Evolutionary conservation across 176 grass and related monocot genomes (phyloP).

Genomic region (Lolium multiflorum): DNA sequence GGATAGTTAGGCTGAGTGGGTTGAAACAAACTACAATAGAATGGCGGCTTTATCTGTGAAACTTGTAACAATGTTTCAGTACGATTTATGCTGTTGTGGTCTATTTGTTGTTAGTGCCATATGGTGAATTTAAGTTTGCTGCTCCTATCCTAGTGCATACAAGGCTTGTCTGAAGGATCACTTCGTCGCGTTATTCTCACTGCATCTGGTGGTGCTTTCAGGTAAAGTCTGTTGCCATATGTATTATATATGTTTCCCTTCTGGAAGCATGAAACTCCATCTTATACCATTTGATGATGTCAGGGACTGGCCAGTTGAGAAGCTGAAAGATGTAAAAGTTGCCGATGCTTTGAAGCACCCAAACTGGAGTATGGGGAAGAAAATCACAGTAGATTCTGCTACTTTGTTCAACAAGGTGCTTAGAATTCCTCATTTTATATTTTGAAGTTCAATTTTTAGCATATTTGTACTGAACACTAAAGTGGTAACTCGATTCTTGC

Average conservation of each 20-base stretch:
- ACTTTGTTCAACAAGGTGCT: slow-evolving; percentile 97
- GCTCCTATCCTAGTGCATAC: slow-evolving; percentile 71
- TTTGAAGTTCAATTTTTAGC: slow-evolving; percentile 19
- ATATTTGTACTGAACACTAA: slow-evolving; percentile 33
- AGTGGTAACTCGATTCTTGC: slow-evolving; percentile 25
- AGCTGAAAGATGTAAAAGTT: slow-evolving; percentile 89
- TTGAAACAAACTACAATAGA: slow-evolving; percentile 14
- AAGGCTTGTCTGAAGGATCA: slow-evolving; percentile 87
- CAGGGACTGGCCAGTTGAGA: slow-evolving; percentile 94
- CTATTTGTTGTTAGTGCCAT: slow-evolving; percentile 15
- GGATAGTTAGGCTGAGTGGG: not conserved
- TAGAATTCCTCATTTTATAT: slow-evolving; percentile 6
- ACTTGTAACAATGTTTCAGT: not conserved
- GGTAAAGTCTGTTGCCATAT: slow-evolving; percentile 48
- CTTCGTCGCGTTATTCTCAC: slow-evolving; percentile 94
- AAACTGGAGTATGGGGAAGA: slow-evolving; percentile 99
- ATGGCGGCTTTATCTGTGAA: not conserved
- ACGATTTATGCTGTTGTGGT: slow-evolving; percentile 19
- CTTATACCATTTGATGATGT: slow-evolving; percentile 39
- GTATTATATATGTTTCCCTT: slow-evolving; percentile 28
- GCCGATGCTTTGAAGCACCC: slow-evolving; percentile 98
- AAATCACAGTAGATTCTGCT: slow-evolving; percentile 99
- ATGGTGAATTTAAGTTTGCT: slow-evolving; percentile 20
- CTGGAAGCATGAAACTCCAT: slow-evolving; percentile 25
- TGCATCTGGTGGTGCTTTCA: slow-evolving; percentile 98